Base-by-base conservation (phyloP, 2,329 filamentous ascomycete species). In the Botrytis squamosa region DNA sequence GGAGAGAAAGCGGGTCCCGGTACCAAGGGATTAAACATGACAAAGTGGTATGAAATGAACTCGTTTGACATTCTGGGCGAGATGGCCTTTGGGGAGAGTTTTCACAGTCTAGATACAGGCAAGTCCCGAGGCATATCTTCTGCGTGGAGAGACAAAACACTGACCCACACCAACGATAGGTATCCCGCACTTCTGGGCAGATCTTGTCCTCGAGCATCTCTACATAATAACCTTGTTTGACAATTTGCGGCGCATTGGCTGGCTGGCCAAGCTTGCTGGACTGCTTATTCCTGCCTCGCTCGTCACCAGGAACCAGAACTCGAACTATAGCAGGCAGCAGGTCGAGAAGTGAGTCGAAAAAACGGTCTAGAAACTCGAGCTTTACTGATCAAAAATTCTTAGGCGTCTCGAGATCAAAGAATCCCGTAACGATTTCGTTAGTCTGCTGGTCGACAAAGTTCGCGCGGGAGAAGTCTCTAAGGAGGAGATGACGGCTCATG, bases 1-100 rank as follows among this genome's bases (percentile, higher is more conserved):
- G 44, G 44, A 46, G 44, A 46, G 44, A 46, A 46, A 46, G 18
- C 44, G 44, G 44, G 44, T 46, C 44, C 44, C 1, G 44, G 44
- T 6, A 46, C 44, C 20, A 46, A 46, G n/a, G 60, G 38, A 33
- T 38, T 64, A 5, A 38, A 64, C 36, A 65, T 65, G 62, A 65
- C 62, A 25, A 65, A 40, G 25, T 65, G 62, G 62, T 65, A 40
- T 40, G 62, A 65, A 40, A 65, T 65, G 29, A 40, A 40, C 36
- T 36, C 62, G n/a, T 65, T 65, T 16, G 62, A 65, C 42, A 65
- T 65, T 40, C 38, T 65, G 7, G 62, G 62, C 33, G 62, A 65
- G 38, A 38, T 22, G n/a, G 62, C 62, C 25, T 65, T 65, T 65
- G 62, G 62, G 14, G 33, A 65, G 42, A 40, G 36, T 22, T 65